phyloP scores from a whole-genome alignment of 306 rosid species.

The Trichosanthes cucumerina region DNA sequence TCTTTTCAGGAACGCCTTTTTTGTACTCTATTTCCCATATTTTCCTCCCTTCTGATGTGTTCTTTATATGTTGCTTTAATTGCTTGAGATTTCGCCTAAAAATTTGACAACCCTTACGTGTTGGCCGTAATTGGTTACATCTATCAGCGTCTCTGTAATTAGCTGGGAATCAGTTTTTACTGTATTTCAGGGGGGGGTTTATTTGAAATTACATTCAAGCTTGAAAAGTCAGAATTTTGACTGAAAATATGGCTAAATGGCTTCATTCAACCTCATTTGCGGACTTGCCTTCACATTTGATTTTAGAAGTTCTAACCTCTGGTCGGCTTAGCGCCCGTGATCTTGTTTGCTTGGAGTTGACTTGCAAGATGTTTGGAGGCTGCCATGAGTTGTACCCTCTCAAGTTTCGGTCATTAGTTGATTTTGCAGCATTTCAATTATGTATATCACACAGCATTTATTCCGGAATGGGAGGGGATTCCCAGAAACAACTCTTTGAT shows the following conservation, averaged over 20 bases:
- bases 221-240: not conserved
- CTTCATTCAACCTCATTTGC: constrained; percentile 24
- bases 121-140: not conserved
- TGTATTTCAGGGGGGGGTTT: not conserved
- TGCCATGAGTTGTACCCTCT: constrained; percentile 30
- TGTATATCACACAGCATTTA: constrained; percentile 43
- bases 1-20: constrained; percentile 38
- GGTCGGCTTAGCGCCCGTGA: constrained; percentile 63
- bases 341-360: constrained; percentile 68
- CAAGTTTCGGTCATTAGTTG: constrained; percentile 71
- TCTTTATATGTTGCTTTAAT: constrained; percentile 47
- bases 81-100: constrained; percentile 36
- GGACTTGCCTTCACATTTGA: constrained; percentile 66
- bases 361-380: constrained; percentile 52
- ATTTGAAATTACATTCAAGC: constrained; percentile 1
- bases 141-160: not conserved
- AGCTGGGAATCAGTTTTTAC: constrained; percentile 7
- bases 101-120: constrained; percentile 18
- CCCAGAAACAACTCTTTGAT: constrained; percentile 50
- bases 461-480: constrained; percentile 36
- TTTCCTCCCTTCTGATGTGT: constrained; percentile 61
- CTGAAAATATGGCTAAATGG: constrained; percentile 22
- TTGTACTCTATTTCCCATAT: constrained; percentile 53
- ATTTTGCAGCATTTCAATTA: constrained; percentile 61
- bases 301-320: constrained; percentile 59